Evolutionary conservation across 1,284 basidiomycete genomes (phyloP).

Genomic region (Irpex rosettiformis): DNA sequence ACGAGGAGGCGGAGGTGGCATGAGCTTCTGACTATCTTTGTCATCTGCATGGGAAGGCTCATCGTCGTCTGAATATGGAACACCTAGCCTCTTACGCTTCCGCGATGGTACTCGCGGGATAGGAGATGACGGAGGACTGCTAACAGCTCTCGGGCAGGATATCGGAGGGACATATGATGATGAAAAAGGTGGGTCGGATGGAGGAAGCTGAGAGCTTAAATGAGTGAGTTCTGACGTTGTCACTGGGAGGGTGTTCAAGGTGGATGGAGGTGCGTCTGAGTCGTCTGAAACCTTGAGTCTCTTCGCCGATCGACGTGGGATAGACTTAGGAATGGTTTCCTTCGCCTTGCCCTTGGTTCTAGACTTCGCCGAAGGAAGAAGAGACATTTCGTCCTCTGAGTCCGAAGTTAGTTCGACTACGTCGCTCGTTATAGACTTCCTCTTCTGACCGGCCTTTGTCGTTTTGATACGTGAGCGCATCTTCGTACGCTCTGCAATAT

Average conservation of each 20-base stretch:
- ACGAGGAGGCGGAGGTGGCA: constrained; percentile 8
- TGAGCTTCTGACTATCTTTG: constrained; percentile 1
- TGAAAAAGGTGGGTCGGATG: constrained; percentile 29
- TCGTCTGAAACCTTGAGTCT: constrained; percentile 17
- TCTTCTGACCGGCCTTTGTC: constrained; percentile 19
- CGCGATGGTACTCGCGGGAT: constrained; percentile 18
- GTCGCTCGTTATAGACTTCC: background rate
- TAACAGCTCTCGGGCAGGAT: constrained; percentile 6
- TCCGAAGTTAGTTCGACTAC: constrained; percentile 31
- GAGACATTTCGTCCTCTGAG: constrained; percentile 26
- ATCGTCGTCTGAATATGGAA: constrained; percentile 16
- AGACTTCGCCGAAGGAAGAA: constrained; percentile 15
- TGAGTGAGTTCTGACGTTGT: constrained; percentile 26
- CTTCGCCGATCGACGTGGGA: constrained; percentile 7
- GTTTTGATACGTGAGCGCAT: constrained; percentile 33
- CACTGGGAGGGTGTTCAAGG: constrained; percentile 23
- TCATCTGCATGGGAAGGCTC: background rate
- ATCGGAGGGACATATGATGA: constrained; percentile 18
- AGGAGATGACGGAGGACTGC: constrained; percentile 27
- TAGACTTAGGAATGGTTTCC: background rate
- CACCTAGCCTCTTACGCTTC: constrained; percentile 25
- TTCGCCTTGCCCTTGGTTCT: constrained; percentile 17
- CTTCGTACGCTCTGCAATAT: constrained; percentile 46
- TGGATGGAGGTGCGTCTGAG: constrained; percentile 20
- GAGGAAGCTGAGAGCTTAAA: constrained; percentile 27